Percentiles rank a stretch among this genome's conserved stretches.
Conservation (phyloP, 345 rosid genomes). For the Pseudoturritis turrita region DNA sequence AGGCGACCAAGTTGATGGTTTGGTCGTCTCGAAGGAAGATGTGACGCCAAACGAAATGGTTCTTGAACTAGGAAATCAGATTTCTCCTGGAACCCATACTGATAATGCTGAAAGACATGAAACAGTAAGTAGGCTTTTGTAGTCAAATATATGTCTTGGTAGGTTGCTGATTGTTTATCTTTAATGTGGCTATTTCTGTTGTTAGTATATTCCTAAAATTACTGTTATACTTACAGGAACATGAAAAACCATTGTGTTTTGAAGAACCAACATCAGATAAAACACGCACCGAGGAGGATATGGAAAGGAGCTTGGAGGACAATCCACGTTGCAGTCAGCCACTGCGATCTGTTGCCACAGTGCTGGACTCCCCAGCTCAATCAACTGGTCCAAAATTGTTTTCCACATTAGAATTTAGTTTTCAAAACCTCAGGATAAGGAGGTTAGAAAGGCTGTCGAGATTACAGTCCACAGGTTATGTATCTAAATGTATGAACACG, state of each 20-base stretch:
- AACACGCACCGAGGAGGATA: constrained; percentile 31
- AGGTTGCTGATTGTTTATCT: constrained; percentile 3
- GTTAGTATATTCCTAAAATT: background rate
- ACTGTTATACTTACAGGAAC: constrained; percentile 35
- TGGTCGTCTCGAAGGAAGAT: constrained; percentile 32
- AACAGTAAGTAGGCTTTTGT: constrained; percentile 40
- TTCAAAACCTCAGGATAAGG: constrained; percentile 54
- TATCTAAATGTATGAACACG: constrained; percentile 37
- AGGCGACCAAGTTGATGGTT: constrained; percentile 32
- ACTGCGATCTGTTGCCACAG: constrained; percentile 32
- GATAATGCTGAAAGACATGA: constrained; percentile 26
- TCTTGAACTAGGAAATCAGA: constrained; percentile 29
- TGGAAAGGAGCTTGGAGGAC: constrained; percentile 34
- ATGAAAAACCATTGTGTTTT: constrained; percentile 29
- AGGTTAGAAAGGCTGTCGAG: constrained; percentile 62
- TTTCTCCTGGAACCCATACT: constrained; percentile 28
- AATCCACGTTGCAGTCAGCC: constrained; percentile 35
- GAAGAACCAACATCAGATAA: constrained; percentile 32
- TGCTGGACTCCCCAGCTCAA: constrained; percentile 43
- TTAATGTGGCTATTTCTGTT: background rate
- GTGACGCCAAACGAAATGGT: constrained; percentile 34
- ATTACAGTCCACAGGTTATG: constrained; percentile 35
- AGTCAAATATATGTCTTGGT: background rate
- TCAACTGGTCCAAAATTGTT: constrained; percentile 49
- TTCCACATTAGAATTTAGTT: constrained; percentile 65